phyloP scores from a whole-genome alignment of 768 basidiomycete species.

The Boletus reticuloceps region DNA sequence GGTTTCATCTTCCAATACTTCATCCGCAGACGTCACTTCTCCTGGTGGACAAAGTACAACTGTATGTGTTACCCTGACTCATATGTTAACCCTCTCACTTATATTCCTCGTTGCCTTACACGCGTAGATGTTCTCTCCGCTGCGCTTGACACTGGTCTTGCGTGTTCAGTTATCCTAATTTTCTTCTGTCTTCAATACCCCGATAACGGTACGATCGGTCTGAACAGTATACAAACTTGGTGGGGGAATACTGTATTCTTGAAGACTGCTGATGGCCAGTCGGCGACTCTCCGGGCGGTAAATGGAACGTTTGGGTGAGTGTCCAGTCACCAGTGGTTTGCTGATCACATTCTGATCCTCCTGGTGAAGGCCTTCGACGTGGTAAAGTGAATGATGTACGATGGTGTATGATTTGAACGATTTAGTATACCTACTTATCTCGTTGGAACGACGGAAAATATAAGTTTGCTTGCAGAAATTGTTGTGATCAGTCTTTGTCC shows the following conservation, averaged over 20 bases:
- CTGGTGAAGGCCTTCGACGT: conserved; percentile 12
- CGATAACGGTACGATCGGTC: conserved; percentile 56
- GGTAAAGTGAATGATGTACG: conserved; percentile 2
- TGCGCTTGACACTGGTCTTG: conserved; percentile 68
- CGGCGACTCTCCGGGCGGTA: conserved; percentile 6
- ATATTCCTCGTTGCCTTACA: background rate
- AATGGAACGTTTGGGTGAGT: conserved; percentile 31
- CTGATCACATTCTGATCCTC: background rate
- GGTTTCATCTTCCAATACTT: conserved; percentile 67
- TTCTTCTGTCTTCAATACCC: conserved; percentile 69
- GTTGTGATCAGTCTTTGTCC: too few species aligned
- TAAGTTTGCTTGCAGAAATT: background rate
- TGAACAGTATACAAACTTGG: conserved; percentile 54
- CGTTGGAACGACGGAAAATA: background rate
- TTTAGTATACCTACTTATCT: background rate
- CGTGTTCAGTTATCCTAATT: conserved; percentile 53
- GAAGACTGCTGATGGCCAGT: conserved; percentile 31
- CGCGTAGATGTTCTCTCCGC: conserved; percentile 62
- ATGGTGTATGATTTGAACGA: background rate
- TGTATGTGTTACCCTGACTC: conserved; percentile 25
- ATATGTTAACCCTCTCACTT: background rate
- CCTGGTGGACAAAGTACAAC: conserved; percentile 64
- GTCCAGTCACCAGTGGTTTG: background rate
- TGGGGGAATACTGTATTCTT: conserved; percentile 59
- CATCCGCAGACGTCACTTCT: conserved; percentile 59